phyloP scores from a whole-genome alignment of 176 grass and related monocot genomes.

The Cymbopogon citratus region DNA sequence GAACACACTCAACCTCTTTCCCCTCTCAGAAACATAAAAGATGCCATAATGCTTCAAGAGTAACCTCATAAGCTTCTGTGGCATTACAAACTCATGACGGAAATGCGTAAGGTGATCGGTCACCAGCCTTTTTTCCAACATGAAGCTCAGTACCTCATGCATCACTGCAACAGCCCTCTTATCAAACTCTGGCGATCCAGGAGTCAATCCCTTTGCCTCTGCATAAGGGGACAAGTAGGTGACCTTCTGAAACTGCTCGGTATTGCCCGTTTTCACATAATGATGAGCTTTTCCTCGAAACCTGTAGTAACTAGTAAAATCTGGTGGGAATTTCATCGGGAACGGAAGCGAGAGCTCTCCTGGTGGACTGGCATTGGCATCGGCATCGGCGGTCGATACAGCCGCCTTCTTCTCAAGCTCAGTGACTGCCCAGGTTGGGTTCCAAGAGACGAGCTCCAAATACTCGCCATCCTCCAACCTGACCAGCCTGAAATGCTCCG shows the following conservation, averaged over 20 bases:
- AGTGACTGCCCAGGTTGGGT: constrained; percentile 65
- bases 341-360: constrained; percentile 70
- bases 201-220: constrained; percentile 45
- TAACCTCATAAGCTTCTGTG: constrained; percentile 83
- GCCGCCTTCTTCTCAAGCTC: constrained; percentile 64
- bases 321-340: constrained; percentile 62
- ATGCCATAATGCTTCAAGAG: constrained; percentile 82
- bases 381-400: not conserved
- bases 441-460: constrained; percentile 73
- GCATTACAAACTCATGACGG: constrained; percentile 82
- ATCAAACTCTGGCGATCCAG: constrained; percentile 72
- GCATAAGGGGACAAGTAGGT: constrained; percentile 74
- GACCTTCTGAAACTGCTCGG: constrained; percentile 58
- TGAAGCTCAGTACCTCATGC: constrained; percentile 86
- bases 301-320: constrained; percentile 58
- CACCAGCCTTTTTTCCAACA: constrained; percentile 82
- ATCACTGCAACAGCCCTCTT: constrained; percentile 82
- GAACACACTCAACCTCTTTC: constrained; percentile 75
- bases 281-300: constrained; percentile 52
- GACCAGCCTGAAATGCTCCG: constrained; percentile 50
- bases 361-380: constrained; percentile 26
- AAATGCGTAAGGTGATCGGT: constrained; percentile 84
- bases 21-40: constrained; percentile 87
- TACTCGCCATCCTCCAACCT: constrained; percentile 52
- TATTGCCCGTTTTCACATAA: constrained; percentile 46